Evolutionary conservation across 208 protist genomes (phyloP), one percentile per base, ranked within the genome.

Genomic region (Tritrichomonas foetus): DNA sequence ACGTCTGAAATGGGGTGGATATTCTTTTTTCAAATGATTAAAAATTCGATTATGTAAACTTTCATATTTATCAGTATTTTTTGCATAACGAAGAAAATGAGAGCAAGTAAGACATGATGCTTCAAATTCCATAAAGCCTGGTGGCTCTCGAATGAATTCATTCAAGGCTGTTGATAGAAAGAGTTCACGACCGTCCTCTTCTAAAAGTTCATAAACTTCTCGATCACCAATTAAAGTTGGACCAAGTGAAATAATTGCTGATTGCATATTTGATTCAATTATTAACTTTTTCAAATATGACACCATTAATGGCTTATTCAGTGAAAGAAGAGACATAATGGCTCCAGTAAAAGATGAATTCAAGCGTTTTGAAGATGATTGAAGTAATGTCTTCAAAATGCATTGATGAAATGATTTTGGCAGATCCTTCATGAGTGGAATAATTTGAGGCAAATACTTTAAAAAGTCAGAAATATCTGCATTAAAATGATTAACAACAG

Each of bases 391-490:
- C 39, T 49, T 57, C 1, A 89, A 30, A 57, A 89, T 25, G 3
- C n/a, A 33, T 57, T 57, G 78, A 39, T 89, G 78, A 33, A 61
- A 89, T 22, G 33, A 14, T 36, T 39, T 14, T 1, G 78, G 78
- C 20, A 89, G 5, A 39, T 53, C 47, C 20, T 89, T 53, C 78
- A 89, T 89, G 9, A 89, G 1, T 57, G 78, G 78, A 57, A 89
- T 89, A 57, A 89, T 57, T 89, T 53, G 41, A 0, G 78, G 78
- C 57, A 89, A 57, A 57, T 89, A 33, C 27, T 89, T 44, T 11
- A 89, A 47, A 50, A 47, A 89, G 30, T 89, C 78, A 36, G 78
- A 61, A 89, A 89, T 20, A 89, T 89, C 78, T n/a, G 47, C 41
- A 39, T 36, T 20, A 27, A 89, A 89, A n/a, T 89, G 47, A n/a